These are phyloP conservation scores for Globisporangium polare DNA, from an alignment of 352 stramenopile genomes.

Conservation along the genomic window DNA sequence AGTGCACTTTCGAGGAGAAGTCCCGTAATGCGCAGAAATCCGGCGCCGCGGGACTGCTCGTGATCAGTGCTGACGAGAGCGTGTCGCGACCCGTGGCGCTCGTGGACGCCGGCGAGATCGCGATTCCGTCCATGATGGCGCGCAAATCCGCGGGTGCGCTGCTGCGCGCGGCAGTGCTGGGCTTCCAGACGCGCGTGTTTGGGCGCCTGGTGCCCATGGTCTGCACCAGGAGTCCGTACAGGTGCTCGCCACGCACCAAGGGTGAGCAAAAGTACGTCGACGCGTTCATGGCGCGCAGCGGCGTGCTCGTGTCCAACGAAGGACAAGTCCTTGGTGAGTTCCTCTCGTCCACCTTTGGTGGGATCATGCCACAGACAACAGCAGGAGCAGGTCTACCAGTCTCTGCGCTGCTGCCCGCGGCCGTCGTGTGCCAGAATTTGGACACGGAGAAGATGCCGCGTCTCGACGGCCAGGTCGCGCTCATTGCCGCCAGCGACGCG, in stretches of 20 bases:
- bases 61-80: slow-evolving; percentile 48
- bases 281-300: slow-evolving; percentile 25
- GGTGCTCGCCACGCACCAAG: slow-evolving; percentile 27
- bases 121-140: slow-evolving; percentile 61
- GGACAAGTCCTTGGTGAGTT: slow-evolving; percentile 38
- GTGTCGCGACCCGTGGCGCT: slow-evolving; percentile 33
- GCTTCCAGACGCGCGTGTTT: slow-evolving; percentile 24
- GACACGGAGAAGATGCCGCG: slow-evolving; percentile 14
- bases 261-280: slow-evolving; percentile 38
- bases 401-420: slow-evolving; percentile 16
- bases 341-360: slow-evolving; percentile 45
- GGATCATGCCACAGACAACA: slow-evolving; percentile 27
- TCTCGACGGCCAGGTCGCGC: slow-evolving; percentile 25
- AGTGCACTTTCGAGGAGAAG: slow-evolving; percentile 68
- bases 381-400: slow-evolving; percentile 19
- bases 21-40: slow-evolving; percentile 40
- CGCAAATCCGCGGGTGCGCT: slow-evolving; percentile 44
- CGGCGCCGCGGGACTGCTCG: slow-evolving; percentile 41
- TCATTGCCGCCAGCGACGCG: slow-evolving; percentile 23
- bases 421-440: slow-evolving; percentile 21
- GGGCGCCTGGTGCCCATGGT: slow-evolving; percentile 52
- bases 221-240: slow-evolving; percentile 45
- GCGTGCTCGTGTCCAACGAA: slow-evolving; percentile 23
- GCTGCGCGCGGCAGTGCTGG: slow-evolving; percentile 26
- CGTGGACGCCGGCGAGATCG: slow-evolving; percentile 41